These are phyloP conservation scores for Murraya paniculata DNA, from an alignment of 345 rosid genomes.

Conservation along the genomic window DNA sequence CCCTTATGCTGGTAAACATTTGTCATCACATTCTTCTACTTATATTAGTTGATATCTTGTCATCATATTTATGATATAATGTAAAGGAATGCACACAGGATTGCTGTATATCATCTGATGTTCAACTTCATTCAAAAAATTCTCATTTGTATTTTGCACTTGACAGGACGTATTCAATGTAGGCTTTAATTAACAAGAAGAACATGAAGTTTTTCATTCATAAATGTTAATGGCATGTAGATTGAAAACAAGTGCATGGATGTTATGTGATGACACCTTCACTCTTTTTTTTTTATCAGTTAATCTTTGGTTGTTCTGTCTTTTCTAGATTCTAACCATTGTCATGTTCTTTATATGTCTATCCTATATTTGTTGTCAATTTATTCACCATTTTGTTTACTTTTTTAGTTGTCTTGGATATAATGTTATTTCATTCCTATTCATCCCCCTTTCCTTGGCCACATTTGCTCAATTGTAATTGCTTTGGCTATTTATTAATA, in stretches of 20 bases:
- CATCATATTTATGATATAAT: neutral
- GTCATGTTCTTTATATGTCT: neutral
- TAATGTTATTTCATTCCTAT: neutral
- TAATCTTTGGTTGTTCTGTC: neutral
- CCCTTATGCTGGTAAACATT: slow-evolving; percentile 82
- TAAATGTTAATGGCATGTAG: neutral
- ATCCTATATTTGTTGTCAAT: neutral
- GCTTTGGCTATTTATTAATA: neutral
- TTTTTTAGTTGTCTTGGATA: neutral
- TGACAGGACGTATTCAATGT: neutral
- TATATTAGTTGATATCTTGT: neutral
- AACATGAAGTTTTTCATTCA: neutral
- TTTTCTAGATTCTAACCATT: neutral
- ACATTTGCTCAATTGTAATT: neutral
- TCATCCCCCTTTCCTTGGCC: neutral
- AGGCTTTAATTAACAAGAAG: neutral
- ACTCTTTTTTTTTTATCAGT: neutral
- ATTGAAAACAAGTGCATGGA: neutral
- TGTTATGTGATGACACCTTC: neutral
- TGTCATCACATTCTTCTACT: neutral
- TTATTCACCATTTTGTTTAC: neutral
- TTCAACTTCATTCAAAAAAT: neutral
- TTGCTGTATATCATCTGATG: neutral
- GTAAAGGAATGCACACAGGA: neutral
- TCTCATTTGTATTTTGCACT: neutral